Base-by-base conservation (phyloP, 768 basidiomycete genomes). In the Trametes cingulata region DNA sequence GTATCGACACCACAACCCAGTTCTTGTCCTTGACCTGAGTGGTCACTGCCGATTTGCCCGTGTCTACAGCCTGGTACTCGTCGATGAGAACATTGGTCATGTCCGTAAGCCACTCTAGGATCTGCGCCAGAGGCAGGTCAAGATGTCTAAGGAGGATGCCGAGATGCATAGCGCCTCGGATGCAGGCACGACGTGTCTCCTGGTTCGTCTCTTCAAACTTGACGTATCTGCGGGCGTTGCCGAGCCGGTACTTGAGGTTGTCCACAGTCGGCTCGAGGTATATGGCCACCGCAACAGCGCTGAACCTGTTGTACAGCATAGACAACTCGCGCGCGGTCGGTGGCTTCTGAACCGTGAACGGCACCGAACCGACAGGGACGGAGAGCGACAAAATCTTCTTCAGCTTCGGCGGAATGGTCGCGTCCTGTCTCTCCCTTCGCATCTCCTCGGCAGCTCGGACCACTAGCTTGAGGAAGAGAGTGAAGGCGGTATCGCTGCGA, bases 231-330 rank as follows among this genome's bases (percentile, higher is more conserved):
- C 80, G 83, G 6, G 88, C 87, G 52, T 84, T 85, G n/a, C 78
- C 73, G 41, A 95, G 72, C 15, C 88, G 84, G 43, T 80, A 78
- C 4, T 73, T 73, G 46, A 80, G 73, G 20, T 81, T 79, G 2
- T 76, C 65, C 1, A 76, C 68, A 0, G 77, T 72, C 0, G 86
- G 84, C 46, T 88, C 84, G 45, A 97, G 81, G 65, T 86, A 81
- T 42, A 90, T 79, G 4, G 85, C 86, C 25, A 91, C 77, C 6
- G 88, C 83, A 63, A 90, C 77, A 12, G 90, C 86, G 49, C 82
- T 84, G 66, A 91, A 85, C 9, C 94, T 85, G 72, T 97, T 97
- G 72, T 88, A 85, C 35, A 96, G 77, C 80, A 86, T 86, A 0
- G 91, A 88, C 2, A 90, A 77, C 37, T 90, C 84, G 35, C 80